Percentiles rank a stretch among this genome's conserved stretches.
Conservation (phyloP, 2,329 filamentous ascomycete species). For the Clathrospora elynae region DNA sequence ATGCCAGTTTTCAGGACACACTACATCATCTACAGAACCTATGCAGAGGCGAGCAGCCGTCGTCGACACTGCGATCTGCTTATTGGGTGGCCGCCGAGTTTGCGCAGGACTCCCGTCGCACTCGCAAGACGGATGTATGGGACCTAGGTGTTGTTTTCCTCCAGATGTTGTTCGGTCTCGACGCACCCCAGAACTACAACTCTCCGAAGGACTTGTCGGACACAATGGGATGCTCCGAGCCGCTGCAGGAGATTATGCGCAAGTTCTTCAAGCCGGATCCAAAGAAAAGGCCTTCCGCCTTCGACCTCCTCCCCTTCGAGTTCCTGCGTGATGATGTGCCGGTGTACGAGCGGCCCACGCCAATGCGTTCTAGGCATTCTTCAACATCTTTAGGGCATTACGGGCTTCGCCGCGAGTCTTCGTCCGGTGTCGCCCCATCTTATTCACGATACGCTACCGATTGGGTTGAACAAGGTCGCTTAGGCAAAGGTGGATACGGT, state of each 20-base stretch:
- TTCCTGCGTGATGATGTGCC: slow-evolving; percentile 59
- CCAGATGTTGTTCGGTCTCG: slow-evolving; percentile 90
- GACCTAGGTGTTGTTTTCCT: slow-evolving; percentile 88
- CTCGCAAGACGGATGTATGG: slow-evolving; percentile 89
- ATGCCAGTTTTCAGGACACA: slow-evolving; percentile 72
- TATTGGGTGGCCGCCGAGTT: slow-evolving; percentile 86
- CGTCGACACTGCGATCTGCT: slow-evolving; percentile 70
- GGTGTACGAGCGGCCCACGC: slow-evolving; percentile 45
- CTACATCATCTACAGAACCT: slow-evolving; percentile 66
- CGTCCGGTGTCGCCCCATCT: slow-evolving; percentile 38
- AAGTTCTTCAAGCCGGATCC: slow-evolving; percentile 85
- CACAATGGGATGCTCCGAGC: slow-evolving; percentile 71
- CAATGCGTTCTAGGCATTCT: slow-evolving; percentile 45
- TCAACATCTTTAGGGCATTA: slow-evolving; percentile 44
- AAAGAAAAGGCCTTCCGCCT: slow-evolving; percentile 83
- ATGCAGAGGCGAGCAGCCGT: slow-evolving; percentile 56
- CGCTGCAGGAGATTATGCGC: slow-evolving; percentile 77
- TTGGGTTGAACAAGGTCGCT: slow-evolving; percentile 84
- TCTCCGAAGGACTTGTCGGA: slow-evolving; percentile 77
- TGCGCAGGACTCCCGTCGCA: slow-evolving; percentile 60
- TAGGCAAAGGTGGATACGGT: slow-evolving; percentile 94
- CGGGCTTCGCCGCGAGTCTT: slow-evolving; percentile 45
- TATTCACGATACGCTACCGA: slow-evolving; percentile 84
- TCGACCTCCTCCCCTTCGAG: slow-evolving; percentile 67
- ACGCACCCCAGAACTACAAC: slow-evolving; percentile 75